Conservation (phyloP, 78 protist genomes). For the Planoprotostelium fungivorum region DNA sequence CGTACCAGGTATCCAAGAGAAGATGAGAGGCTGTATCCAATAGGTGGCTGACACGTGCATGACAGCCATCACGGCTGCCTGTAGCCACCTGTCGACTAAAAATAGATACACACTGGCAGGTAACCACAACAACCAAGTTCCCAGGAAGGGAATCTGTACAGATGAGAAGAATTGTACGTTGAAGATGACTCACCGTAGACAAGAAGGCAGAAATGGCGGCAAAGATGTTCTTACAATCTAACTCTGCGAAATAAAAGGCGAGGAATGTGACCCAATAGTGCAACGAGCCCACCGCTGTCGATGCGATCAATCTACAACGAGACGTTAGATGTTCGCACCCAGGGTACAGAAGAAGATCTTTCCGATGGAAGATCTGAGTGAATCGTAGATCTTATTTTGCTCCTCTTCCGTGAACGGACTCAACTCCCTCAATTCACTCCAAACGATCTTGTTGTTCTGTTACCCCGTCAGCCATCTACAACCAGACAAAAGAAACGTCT, state of each 20-base stretch:
- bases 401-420: not conserved
- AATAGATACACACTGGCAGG: not conserved
- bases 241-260: not conserved
- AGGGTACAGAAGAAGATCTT: not conserved
- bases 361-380: not conserved
- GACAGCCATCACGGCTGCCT: not conserved
- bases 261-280: not conserved
- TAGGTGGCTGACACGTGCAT: not conserved
- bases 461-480: not conserved
- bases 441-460: not conserved
- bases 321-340: not conserved
- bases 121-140: not conserved
- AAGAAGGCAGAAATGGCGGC: not conserved
- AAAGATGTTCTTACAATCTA: not conserved
- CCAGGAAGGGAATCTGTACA: not conserved
- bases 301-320: not conserved
- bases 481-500: not conserved
- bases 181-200: not conserved
- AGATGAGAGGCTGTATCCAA: not conserved
- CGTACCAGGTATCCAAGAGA: not conserved
- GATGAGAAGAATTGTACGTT: not conserved
- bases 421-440: not conserved
- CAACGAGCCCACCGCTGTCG: not conserved
- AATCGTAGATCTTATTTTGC: not conserved
- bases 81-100: not conserved